Evolutionary conservation across 1,284 basidiomycete species (phyloP), one percentile per base, ranked within the genome.

Genomic region (Ganoderma resinaceum): DNA sequence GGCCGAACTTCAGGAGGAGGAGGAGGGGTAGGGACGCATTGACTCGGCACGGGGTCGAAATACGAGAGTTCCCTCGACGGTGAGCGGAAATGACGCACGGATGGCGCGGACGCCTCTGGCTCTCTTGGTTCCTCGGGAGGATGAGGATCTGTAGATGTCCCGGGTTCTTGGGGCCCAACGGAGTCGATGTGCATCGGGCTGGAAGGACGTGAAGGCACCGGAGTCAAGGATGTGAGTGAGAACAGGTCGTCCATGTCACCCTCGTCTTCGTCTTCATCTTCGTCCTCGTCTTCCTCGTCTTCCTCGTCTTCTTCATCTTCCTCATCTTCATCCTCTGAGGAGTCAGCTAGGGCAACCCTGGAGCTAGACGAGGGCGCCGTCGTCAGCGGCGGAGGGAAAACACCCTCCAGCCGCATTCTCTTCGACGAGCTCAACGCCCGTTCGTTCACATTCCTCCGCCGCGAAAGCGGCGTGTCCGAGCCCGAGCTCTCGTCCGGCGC

Each of bases 1-100:
- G 49, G 23, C 49, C 16, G 52, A 31, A 33, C 4, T 14, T 29
- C 11, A 8, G 53, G 20, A 53, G 52, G 16, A 31, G 38, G 23
- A 1, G 38, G 2, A 5, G 38, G 2, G 1, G 35, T 43, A 29
- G 59, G 37, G 11, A 42, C 26, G 38, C 7, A 7, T 29, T 12
- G 38, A 3, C 20, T 9, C 52, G 52, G 52, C 23, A 37, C 20
- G 11, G 38, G 26, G 3, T 58, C 61, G 4, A 62, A 46, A 29
- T 66, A 66, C 2, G 60, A 62, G 2, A 66, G 40, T 61, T 66
- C 65, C n/a, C 61, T 26, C 2, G 65, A 58, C 8, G 26, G 61
- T 3, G 52, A 46, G 23, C 61, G 61, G 35, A 62, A 53, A 23
- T 58, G 52, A 20, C 14, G 23, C 20, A 58, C 53, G 26, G 49